phyloP scores from a whole-genome alignment of 2,329 filamentous ascomycete species.

The Aspergillus sergii region DNA sequence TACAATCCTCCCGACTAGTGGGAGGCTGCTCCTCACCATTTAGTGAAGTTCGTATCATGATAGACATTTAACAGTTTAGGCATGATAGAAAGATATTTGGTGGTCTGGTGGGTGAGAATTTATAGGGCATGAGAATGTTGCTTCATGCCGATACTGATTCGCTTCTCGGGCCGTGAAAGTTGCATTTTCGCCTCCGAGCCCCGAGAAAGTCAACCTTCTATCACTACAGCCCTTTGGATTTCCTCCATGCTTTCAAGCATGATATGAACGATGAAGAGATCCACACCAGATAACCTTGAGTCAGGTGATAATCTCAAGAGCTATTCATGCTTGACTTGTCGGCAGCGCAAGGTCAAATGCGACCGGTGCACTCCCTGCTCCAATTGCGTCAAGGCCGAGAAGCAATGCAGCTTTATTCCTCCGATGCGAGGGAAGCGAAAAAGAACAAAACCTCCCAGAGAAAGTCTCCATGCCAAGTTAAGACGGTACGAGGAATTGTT shows the following conservation, averaged over 20 bases:
- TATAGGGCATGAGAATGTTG: not conserved
- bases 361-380: conserved; percentile 24
- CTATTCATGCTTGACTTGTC: conserved; percentile 68
- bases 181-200: not conserved
- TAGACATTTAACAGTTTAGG: not conserved
- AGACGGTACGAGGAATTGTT: not conserved
- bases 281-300: conserved; percentile 20
- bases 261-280: not conserved
- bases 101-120: not conserved
- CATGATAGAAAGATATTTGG: not conserved
- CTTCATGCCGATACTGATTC: not conserved
- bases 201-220: not conserved
- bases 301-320: not conserved
- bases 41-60: not conserved
- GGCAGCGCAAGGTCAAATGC: conserved; percentile 47
- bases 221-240: not conserved
- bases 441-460: conserved; percentile 6
- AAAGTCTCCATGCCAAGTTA: not conserved
- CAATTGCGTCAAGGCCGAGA: conserved; percentile 14
- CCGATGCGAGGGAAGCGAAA: not conserved
- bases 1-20: not conserved
- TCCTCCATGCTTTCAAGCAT: not conserved
- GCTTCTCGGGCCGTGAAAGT: not conserved
- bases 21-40: not conserved
- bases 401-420: not conserved